These are phyloP conservation scores for Candida railenensis DNA, from an alignment of 805 yeast species.

Conservation along the genomic window DNA sequence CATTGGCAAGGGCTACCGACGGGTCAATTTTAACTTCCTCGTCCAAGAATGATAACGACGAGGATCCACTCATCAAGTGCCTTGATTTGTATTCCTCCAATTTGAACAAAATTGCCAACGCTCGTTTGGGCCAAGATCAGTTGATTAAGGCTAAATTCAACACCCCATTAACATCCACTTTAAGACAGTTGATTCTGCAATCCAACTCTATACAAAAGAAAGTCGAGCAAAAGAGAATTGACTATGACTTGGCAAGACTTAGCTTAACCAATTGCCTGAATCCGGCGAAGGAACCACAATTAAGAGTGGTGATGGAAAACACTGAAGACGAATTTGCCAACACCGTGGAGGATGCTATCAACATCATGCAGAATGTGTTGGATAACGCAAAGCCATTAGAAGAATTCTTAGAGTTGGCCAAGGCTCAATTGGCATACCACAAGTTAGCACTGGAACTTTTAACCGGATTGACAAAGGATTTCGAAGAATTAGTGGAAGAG, in stretches of 20 bases:
- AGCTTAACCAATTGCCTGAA: conserved; percentile 39
- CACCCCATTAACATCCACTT: conserved; percentile 58
- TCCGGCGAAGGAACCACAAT: conserved; percentile 62
- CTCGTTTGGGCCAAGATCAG: conserved; percentile 79
- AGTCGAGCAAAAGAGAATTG: conserved; percentile 75
- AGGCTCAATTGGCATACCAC: conserved; percentile 80
- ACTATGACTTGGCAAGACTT: conserved; percentile 74
- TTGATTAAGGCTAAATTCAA: conserved; percentile 69
- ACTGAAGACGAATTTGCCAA: conserved; percentile 89
- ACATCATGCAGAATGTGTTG: conserved; percentile 77
- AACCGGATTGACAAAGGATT: conserved; percentile 60
- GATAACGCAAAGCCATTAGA: conserved; percentile 67
- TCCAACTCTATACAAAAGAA: conserved; percentile 68
- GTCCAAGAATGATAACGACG: conserved; percentile 1
- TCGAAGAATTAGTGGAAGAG: conserved; percentile 60
- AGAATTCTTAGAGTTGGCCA: conserved; percentile 64
- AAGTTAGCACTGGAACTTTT: conserved; percentile 70
- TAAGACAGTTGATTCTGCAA: conserved; percentile 58
- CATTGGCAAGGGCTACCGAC: conserved; percentile 73
- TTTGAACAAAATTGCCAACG: conserved; percentile 75
- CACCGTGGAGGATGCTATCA: conserved; percentile 83
- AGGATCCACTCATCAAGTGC: conserved; percentile 57
- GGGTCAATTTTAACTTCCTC: conserved; percentile 39
- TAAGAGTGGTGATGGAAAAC: conserved; percentile 74
- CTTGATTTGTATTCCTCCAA: conserved; percentile 66